Evolutionary conservation across 441 rosid species (phyloP), one percentile per base, ranked within the genome.

Genomic region (Populus hybrid): DNA sequence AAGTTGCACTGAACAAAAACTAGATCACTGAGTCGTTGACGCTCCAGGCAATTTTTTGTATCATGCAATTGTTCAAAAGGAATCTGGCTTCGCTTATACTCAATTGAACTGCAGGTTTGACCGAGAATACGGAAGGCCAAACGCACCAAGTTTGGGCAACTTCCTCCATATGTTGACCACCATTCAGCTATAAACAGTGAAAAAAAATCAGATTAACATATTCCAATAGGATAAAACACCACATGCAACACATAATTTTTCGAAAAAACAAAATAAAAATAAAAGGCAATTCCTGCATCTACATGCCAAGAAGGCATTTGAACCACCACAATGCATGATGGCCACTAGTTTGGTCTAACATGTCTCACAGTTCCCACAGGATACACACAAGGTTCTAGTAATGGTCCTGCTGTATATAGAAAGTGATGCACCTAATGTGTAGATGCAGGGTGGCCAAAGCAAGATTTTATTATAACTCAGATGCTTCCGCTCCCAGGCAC

Each of bases 141-240:
- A 33, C 92, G 90, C 73, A 86, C 80, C 85, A 94, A 84, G 84
- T 94, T 88, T 65, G 95, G 94, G 83, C 98, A 94, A 79, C 94
- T 88, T 82, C 95, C 97, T 81, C 97, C 98, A 82, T 93, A 93
- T 6, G 98, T 91, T 75, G 94, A 89, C 98, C 98, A 94, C 98
- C 98, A 94, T 85, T 94, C 98, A 80, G 88, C 98, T 94, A 75
- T 40, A 64, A 71, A 84, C 67, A 69, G n/a, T 77, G 16, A 42
- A 73, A 76, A 77, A 73, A 36, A 11, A 40, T 56, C 59, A 82
- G 78, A 61, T 64, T 73, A 45, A 64, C 5, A 7, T 31, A 65
- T 59, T 6, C 24, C 12, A 24, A 38, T 9, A 72, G 61, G 66
- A 26, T 23, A 78, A 73, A 33, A 42, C 61, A 72, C 59, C 42